phyloP scores from a whole-genome alignment of 73 alveolate genomes.

The Symbiodinium pilosum region DNA sequence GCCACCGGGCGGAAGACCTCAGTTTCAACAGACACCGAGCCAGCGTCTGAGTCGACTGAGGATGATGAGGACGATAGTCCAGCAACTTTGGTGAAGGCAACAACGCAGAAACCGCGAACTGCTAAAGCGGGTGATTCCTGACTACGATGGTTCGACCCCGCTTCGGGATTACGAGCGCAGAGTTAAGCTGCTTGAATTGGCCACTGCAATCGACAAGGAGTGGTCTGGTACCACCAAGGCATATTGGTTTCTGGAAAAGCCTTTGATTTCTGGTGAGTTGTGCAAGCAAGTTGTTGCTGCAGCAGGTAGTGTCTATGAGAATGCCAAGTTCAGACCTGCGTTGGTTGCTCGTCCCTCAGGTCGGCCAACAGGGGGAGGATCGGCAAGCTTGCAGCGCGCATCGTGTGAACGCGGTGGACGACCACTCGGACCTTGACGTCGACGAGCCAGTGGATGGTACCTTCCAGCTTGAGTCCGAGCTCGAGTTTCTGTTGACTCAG shows the following conservation, averaged over 20 bases:
- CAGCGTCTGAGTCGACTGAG: too few relatives aligned
- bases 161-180: constrained; percentile 22
- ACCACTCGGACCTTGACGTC: too few relatives aligned
- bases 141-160: constrained; percentile 1
- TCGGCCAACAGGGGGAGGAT: too few relatives aligned
- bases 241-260: neutral
- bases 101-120: too few relatives aligned
- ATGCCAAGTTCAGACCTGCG: neutral
- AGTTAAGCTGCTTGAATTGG: neutral
- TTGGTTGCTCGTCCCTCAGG: constrained; percentile 9
- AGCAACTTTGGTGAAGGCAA: too few relatives aligned
- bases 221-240: neutral
- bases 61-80: too few relatives aligned
- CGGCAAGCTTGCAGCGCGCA: too few relatives aligned
- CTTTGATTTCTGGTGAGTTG: neutral
- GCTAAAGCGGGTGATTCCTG: constrained; percentile 9
- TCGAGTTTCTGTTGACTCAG: neutral
- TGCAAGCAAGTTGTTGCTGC: constrained; percentile 35
- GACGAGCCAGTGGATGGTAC: too few relatives aligned
- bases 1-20: too few relatives aligned
- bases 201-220: neutral
- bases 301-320: constrained; percentile 7
- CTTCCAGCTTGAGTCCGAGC: neutral
- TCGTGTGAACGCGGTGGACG: too few relatives aligned
- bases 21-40: too few relatives aligned